Evolutionary conservation across 352 stramenopile genomes (phyloP).

Genomic region (Phytophthora ohioensis): DNA sequence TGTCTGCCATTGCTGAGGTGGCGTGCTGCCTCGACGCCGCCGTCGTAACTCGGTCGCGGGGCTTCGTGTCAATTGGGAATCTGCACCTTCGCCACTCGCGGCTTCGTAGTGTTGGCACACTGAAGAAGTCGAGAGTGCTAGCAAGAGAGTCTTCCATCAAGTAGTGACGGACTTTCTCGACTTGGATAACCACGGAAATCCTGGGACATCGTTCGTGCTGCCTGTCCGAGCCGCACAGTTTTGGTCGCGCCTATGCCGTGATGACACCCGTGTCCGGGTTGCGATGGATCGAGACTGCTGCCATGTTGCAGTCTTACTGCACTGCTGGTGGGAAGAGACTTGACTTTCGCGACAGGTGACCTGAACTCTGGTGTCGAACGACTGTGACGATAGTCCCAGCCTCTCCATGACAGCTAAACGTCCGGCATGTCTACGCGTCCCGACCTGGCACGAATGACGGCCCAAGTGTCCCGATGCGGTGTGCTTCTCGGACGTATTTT

Average conservation of each 20-base stretch:
- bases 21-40: neutral
- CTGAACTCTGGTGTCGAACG: conserved; percentile 5
- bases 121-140: neutral
- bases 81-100: conserved; percentile 4
- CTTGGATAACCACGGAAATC: neutral
- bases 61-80: conserved; percentile 10
- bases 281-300: conserved; percentile 26
- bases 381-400: neutral
- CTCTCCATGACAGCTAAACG: neutral
- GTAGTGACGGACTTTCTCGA: conserved; percentile 34
- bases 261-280: conserved; percentile 12
- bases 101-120: too few species aligned
- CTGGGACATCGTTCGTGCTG: conserved; percentile 29
- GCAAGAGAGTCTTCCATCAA: conserved; percentile 25
- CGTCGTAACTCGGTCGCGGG: conserved; percentile 26
- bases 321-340: conserved; percentile 4
- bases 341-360: neutral
- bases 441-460: too few species aligned
- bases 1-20: conserved; percentile 12
- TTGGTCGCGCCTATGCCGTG: neutral
- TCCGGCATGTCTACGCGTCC: too few species aligned
- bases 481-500: too few species aligned
- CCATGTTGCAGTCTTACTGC: neutral
- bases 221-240: neutral
- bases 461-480: too few species aligned